phyloP scores from a whole-genome alignment of 2,329 filamentous ascomycete species.

The Ophiostoma pallidulum region DNA sequence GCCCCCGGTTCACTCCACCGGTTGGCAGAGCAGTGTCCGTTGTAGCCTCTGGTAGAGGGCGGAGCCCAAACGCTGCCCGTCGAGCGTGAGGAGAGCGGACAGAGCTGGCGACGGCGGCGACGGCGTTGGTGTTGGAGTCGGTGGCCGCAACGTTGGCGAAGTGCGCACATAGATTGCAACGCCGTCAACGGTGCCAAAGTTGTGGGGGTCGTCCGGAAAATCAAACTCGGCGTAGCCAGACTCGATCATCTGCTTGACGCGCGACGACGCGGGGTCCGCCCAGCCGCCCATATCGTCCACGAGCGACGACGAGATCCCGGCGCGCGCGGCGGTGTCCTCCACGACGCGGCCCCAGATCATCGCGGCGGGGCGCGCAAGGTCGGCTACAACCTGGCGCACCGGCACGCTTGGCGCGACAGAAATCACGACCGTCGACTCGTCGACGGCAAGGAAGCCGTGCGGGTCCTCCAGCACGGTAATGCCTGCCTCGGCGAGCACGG shows the following conservation, averaged over 20 bases:
- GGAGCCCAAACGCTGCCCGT: constrained; percentile 1
- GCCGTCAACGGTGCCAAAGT: constrained; percentile 14
- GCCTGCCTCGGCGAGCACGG: constrained; percentile 18
- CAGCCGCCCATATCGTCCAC: constrained; percentile 14
- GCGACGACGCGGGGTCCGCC: constrained; percentile 14
- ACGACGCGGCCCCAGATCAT: constrained; percentile 21
- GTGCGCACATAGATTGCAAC: constrained; percentile 15
- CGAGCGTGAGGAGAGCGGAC: background rate
- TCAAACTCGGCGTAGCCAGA: constrained; percentile 10
- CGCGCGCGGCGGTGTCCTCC: background rate
- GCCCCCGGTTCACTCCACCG: background rate
- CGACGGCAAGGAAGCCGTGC: constrained; percentile 23
- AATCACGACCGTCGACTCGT: constrained; percentile 23
- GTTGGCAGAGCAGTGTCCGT: constrained; percentile 4
- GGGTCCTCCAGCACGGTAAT: constrained; percentile 25
- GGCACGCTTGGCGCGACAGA: constrained; percentile 21
- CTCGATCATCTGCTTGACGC: constrained; percentile 14
- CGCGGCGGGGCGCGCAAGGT: constrained; percentile 24
- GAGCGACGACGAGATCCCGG: background rate
- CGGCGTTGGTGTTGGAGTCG: too few species aligned
- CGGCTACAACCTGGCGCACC: constrained; percentile 25
- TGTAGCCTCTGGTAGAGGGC: constrained; percentile 7
- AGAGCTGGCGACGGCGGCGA: background rate
- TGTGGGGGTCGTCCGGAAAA: constrained; percentile 10
- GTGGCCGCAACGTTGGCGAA: background rate